Base-by-base conservation (phyloP, 148 eudicot species). In the Diospyros lotus region DNA sequence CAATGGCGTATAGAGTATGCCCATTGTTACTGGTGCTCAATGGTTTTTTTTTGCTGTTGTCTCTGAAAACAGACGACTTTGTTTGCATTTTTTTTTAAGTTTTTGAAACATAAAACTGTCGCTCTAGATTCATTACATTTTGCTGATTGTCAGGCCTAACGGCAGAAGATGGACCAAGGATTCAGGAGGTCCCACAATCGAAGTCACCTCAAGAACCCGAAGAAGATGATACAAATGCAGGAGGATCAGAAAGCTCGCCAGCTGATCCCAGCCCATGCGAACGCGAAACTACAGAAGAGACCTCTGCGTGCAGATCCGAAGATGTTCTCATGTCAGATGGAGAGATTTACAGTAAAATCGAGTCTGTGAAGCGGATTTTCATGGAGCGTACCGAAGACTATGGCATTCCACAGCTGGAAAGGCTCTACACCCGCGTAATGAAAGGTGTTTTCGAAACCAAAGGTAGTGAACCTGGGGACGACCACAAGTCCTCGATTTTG, bases 331-430 rank as follows among this genome's bases (percentile, higher is more conserved):
- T 90, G 91, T 72, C 79, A 9, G 96, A 95, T 70, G 79, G 45
- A n/a, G 94, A 89, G 76, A 73, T 75, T 62, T 69, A 79, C 77
- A 55, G 80, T 69, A 81, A 87, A 76, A 72, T 89, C n/a, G 90
- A 85, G 73, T 75, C 81, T 15, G 78, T 91, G 73, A 92, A 90
- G 87, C 78, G 80, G 76, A 83, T 78, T 54, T 83, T 92, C 58
- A 66, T 94, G 86, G 85, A 82, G 62, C 87, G 69, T 58, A 85
- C 94, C 11, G 80, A 78, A 45, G 89, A 76, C 44, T 92, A 90
- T 78, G 92, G 87, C 55, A 85, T 92, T 67, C 96, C 98, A 3
- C 92, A 89, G 69, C 96, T 95, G 51, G 98, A 95, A 82, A 85
- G 89, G 83, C 84, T 95, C 14, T 92, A 95, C 77, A 79, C 96